phyloP scores from a whole-genome alignment of 768 basidiomycete genomes.

The Lactifluus subvellereus region DNA sequence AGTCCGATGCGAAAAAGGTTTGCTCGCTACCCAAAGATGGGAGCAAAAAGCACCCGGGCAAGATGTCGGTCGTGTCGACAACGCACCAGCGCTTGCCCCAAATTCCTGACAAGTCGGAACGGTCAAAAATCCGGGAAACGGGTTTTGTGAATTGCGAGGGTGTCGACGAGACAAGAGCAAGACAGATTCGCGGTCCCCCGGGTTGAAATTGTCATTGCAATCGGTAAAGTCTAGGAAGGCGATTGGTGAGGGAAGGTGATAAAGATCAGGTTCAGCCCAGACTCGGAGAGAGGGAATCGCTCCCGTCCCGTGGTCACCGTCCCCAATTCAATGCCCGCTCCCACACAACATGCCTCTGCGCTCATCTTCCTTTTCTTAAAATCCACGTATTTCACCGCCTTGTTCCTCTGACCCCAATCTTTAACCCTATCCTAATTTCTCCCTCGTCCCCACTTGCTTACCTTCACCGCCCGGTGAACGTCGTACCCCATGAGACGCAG shows the following conservation, averaged over 20 bases:
- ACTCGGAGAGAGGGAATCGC: too few species aligned
- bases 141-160: not conserved
- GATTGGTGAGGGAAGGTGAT: not conserved
- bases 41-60: not conserved
- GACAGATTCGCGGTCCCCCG: not conserved
- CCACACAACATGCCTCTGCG: too few species aligned
- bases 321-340: conserved; percentile 11
- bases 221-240: not conserved
- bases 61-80: not conserved
- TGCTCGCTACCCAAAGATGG: not conserved
- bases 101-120: not conserved
- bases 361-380: too few species aligned
- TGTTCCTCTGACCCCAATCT: too few species aligned
- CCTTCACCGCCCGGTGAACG: too few species aligned
- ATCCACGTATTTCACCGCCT: too few species aligned
- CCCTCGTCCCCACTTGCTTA: too few species aligned
- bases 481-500: too few species aligned
- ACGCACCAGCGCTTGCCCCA: not conserved
- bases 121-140: not conserved
- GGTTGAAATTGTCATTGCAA: not conserved
- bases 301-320: too few species aligned
- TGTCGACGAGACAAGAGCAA: conserved; percentile 4
- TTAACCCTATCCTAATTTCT: too few species aligned
- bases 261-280: too few species aligned
- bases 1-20: not conserved